These are phyloP conservation scores for Heliamphora pulchella DNA, from an alignment of 179 eudicot genomes.

Conservation along the genomic window DNA sequence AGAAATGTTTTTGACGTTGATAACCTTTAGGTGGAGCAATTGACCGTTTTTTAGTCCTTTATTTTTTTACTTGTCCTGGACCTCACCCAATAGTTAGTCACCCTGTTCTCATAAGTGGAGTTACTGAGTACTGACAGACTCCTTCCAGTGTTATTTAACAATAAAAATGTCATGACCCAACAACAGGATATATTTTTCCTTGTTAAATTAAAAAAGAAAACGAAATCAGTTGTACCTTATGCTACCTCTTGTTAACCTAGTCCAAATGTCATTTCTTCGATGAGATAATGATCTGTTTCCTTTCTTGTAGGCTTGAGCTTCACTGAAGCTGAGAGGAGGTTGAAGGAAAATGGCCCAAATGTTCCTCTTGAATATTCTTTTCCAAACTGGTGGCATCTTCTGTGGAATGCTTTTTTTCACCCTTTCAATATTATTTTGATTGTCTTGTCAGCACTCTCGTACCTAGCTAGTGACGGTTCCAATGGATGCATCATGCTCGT, in stretches of 20 bases:
- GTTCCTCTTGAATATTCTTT: constrained; percentile 36
- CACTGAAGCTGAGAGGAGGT: constrained; percentile 42
- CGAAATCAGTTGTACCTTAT: not conserved
- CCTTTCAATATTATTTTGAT: constrained; percentile 48
- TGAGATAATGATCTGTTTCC: constrained; percentile 2
- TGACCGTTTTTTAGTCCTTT: too few relatives aligned
- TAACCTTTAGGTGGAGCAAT: not conserved
- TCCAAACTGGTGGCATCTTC: constrained; percentile 46
- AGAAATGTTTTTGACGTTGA: not conserved
- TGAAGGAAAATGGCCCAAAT: constrained; percentile 43
- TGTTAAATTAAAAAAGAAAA: not conserved
- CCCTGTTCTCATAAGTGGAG: not conserved
- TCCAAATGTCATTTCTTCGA: not conserved
- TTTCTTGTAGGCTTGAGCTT: constrained; percentile 41
- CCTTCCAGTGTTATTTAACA: not conserved
- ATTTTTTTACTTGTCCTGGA: too few relatives aligned
- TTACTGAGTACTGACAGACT: not conserved
- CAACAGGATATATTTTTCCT: not conserved
- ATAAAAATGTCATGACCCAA: not conserved
- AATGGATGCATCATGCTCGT: constrained; percentile 51
- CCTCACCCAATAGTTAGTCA: not conserved
- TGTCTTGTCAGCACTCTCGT: constrained; percentile 40
- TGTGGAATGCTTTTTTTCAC: constrained; percentile 52
- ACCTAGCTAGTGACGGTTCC: constrained; percentile 31
- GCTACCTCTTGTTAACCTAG: not conserved